Conservation (phyloP, 2,329 filamentous ascomycete genomes). For the Blastomyces gilchristii region DNA sequence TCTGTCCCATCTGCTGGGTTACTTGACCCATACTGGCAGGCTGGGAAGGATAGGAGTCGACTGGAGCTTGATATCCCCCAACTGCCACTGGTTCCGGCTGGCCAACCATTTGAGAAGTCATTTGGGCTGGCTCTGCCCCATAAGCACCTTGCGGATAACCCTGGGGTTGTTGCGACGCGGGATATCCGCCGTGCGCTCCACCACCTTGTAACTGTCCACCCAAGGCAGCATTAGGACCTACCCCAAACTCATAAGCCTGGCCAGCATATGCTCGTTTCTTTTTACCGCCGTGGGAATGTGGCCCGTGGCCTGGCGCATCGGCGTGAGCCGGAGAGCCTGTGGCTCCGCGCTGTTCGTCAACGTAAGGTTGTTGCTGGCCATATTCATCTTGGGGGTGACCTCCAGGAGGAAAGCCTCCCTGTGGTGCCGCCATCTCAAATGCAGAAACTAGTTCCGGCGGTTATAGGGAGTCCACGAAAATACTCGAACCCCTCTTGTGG, state of each 20-base stretch:
- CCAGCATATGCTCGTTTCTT: slow-evolving; percentile 95
- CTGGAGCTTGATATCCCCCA: slow-evolving; percentile 58
- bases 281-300: slow-evolving; percentile 26
- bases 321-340: slow-evolving; percentile 25
- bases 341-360: slow-evolving; percentile 26
- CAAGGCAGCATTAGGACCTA: slow-evolving; percentile 67
- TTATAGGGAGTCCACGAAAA: background rate
- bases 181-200: slow-evolving; percentile 54
- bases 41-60: slow-evolving; percentile 53
- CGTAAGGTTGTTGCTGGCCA: slow-evolving; percentile 32
- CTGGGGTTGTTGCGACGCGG: slow-evolving; percentile 39
- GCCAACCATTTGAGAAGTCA: slow-evolving; percentile 19
- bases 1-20: slow-evolving; percentile 70
- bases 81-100: slow-evolving; percentile 25
- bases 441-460: background rate
- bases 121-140: slow-evolving; percentile 35
- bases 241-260: slow-evolving; percentile 85
- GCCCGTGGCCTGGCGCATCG: slow-evolving; percentile 14
- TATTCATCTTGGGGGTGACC: slow-evolving; percentile 36
- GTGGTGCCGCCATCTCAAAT: slow-evolving; percentile 40
- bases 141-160: slow-evolving; percentile 36
- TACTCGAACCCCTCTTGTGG: background rate
- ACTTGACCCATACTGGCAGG: slow-evolving; percentile 57
- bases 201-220: slow-evolving; percentile 42
- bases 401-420: slow-evolving; percentile 42